These are phyloP conservation scores for Malus fusca DNA, from an alignment of 306 rosid species.

Conservation along the genomic window DNA sequence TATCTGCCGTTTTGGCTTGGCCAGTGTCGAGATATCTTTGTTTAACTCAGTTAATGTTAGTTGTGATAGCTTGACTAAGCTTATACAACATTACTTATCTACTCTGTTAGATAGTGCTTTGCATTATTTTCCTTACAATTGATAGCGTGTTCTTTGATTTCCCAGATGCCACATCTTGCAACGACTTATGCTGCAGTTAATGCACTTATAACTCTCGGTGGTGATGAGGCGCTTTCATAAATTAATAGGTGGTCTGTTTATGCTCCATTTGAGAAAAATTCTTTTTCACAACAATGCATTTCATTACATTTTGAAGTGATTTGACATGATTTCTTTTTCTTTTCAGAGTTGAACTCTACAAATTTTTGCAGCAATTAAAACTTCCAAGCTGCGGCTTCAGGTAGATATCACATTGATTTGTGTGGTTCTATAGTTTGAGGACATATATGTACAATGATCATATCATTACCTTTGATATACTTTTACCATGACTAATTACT, in stretches of 20 bases:
- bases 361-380: constrained; percentile 64
- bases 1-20: neutral
- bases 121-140: neutral
- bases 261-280: constrained; percentile 2
- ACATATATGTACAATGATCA: neutral
- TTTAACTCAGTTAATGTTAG: neutral
- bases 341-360: constrained; percentile 53
- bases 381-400: constrained; percentile 81
- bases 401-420: constrained; percentile 32
- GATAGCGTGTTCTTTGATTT: constrained; percentile 5
- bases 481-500: neutral
- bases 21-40: constrained; percentile 6
- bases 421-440: constrained; percentile 9
- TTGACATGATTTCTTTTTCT: constrained; percentile 14
- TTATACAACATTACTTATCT: neutral
- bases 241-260: constrained; percentile 82
- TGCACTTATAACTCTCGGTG: constrained; percentile 70
- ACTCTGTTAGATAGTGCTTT: neutral
- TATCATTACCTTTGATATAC: neutral
- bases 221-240: constrained; percentile 63
- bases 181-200: constrained; percentile 92
- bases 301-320: constrained; percentile 18
- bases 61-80: too few species aligned
- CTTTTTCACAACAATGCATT: neutral
- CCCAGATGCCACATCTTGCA: constrained; percentile 91